These are phyloP conservation scores for Camillea tinctor DNA, from an alignment of 2,329 filamentous ascomycete species.

Conservation along the genomic window DNA sequence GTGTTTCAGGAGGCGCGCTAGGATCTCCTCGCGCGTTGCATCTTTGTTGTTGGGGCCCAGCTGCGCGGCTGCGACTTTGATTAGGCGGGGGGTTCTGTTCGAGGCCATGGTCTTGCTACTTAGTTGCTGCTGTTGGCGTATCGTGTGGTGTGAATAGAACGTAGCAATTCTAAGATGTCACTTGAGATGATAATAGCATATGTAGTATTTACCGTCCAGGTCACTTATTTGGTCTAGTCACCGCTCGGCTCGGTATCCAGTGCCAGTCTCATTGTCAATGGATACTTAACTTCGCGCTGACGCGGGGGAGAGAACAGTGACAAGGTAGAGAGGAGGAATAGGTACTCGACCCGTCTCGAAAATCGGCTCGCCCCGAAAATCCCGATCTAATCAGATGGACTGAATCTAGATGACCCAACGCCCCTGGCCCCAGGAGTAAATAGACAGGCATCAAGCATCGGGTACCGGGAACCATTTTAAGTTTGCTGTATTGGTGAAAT, in stretches of 20 bases:
- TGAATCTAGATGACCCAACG: too few relatives aligned
- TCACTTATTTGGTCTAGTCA: neutral
- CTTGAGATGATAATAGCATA: neutral
- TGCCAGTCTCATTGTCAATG: neutral
- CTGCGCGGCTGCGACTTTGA: constrained; percentile 54
- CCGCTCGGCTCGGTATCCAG: neutral
- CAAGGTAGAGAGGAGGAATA: neutral
- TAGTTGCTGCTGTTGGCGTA: neutral
- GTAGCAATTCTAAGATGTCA: neutral
- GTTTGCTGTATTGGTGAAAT: too few relatives aligned
- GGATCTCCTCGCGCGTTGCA: constrained; percentile 40
- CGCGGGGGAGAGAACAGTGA: neutral
- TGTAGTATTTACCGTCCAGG: neutral
- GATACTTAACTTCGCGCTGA: neutral
- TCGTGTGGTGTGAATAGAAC: neutral
- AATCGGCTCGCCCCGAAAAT: constrained; percentile 2
- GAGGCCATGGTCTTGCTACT: constrained; percentile 1
- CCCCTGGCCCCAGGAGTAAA: neutral
- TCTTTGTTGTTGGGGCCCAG: constrained; percentile 46
- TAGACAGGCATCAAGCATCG: neutral
- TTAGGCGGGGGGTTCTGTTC: constrained; percentile 2
- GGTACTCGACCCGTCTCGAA: too few relatives aligned
- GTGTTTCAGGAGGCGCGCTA: constrained; percentile 49
- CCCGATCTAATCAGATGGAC: constrained; percentile 1
- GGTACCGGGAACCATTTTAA: neutral